These are phyloP conservation scores for Leccinum aurantiacum DNA, from an alignment of 768 basidiomycete species.

Conservation along the genomic window DNA sequence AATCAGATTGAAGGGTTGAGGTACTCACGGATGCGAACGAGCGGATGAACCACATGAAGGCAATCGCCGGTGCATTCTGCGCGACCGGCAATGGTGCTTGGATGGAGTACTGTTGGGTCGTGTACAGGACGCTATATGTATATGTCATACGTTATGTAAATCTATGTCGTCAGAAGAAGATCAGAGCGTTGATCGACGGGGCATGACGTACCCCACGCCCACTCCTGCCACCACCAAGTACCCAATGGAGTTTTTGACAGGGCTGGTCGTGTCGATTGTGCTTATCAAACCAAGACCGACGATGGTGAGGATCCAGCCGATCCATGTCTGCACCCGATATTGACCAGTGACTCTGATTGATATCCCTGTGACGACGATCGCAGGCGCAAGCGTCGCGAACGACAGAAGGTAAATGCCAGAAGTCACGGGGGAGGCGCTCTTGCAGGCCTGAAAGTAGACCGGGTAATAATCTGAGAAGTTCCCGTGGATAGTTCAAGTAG, in stretches of 20 bases:
- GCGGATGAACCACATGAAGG: slow-evolving; percentile 42
- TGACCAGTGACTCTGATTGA: slow-evolving; percentile 27
- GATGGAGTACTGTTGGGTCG: slow-evolving; percentile 43
- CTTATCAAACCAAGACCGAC: slow-evolving; percentile 39
- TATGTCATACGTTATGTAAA: neutral
- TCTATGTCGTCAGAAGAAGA: neutral
- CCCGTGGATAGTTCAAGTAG: neutral
- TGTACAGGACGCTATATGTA: slow-evolving; percentile 6
- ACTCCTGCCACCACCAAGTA: neutral
- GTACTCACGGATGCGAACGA: slow-evolving; percentile 35
- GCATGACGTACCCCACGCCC: slow-evolving; percentile 5
- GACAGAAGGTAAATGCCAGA: slow-evolving; percentile 30
- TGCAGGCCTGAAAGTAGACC: slow-evolving; percentile 46
- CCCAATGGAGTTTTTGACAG: slow-evolving; percentile 24
- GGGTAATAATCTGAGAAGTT: slow-evolving; percentile 39
- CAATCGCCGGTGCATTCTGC: slow-evolving; percentile 44
- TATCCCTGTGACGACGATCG: slow-evolving; percentile 34
- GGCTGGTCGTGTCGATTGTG: slow-evolving; percentile 26
- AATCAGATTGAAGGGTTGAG: neutral
- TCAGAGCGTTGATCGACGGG: neutral
- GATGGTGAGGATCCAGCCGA: slow-evolving; percentile 34
- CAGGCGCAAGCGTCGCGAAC: slow-evolving; percentile 28
- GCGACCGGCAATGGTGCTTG: slow-evolving; percentile 44
- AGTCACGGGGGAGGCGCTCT: slow-evolving; percentile 16
- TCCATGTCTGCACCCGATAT: slow-evolving; percentile 36